Percentiles rank a stretch among this genome's conserved stretches.
phyloP scores from a whole-genome alignment of 176 grass and related monocot genomes.

The Guadua angustifolia region DNA sequence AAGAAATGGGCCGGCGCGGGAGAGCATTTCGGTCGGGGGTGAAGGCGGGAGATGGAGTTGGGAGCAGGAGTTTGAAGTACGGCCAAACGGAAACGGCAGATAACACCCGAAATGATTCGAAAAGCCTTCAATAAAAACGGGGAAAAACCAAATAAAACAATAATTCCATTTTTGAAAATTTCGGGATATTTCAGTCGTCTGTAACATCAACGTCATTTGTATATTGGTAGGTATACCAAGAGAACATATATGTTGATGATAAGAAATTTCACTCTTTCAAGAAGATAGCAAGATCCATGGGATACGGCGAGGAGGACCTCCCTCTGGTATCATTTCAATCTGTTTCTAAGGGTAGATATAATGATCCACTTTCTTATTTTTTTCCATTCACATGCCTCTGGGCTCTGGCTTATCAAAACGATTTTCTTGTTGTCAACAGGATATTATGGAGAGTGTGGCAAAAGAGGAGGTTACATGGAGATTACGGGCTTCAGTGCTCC shows the following conservation, averaged over 20 bases:
- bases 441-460: constrained; percentile 98
- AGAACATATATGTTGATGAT: constrained; percentile 84
- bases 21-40: too few relatives aligned
- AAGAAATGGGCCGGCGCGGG: too few relatives aligned
- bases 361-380: constrained; percentile 32
- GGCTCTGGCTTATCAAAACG: constrained; percentile 33
- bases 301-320: constrained; percentile 72
- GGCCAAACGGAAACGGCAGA: too few relatives aligned
- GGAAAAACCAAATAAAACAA: too few relatives aligned
- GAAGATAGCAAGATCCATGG: constrained; percentile 82
- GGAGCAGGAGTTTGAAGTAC: too few relatives aligned
- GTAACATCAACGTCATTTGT: constrained; percentile 25
- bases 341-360: constrained; percentile 81
- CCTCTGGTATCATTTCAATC: constrained; percentile 87
- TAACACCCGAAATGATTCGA: too few relatives aligned
- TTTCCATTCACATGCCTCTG: background rate
- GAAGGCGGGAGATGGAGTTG: too few relatives aligned
- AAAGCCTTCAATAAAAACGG: too few relatives aligned
- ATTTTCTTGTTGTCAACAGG: constrained; percentile 53
- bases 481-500: constrained; percentile 80
- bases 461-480: constrained; percentile 98
- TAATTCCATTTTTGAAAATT: background rate
- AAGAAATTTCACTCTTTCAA: constrained; percentile 99
- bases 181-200: too few relatives aligned
- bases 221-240: constrained; percentile 82